These are phyloP conservation scores for Iberis pinnata DNA, from an alignment of 345 rosid genomes.

Conservation along the genomic window DNA sequence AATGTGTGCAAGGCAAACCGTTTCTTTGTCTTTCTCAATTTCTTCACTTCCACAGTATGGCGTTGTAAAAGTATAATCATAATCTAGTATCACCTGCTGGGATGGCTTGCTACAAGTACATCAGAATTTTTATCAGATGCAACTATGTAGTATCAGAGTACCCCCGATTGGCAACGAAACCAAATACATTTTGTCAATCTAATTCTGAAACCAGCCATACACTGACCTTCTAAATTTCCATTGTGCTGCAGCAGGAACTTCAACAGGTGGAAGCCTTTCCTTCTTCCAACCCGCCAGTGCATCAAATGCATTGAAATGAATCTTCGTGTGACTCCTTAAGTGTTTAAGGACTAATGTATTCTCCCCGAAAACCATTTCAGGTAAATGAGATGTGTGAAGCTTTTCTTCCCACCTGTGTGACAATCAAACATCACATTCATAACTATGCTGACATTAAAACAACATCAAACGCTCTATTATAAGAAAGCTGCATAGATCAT, in stretches of 20 bases:
- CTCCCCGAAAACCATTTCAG: constrained; percentile 92
- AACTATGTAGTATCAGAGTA: constrained; percentile 3
- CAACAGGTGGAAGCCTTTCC: constrained; percentile 82
- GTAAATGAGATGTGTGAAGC: constrained; percentile 73
- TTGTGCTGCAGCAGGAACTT: constrained; percentile 87
- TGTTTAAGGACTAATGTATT: constrained; percentile 62
- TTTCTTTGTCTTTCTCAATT: constrained; percentile 35
- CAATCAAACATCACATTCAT: constrained; percentile 15
- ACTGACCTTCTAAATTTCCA: constrained; percentile 89
- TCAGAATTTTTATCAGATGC: constrained; percentile 11
- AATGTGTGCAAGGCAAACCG: constrained; percentile 34
- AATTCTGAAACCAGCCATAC: neutral
- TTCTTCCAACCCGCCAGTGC: constrained; percentile 79
- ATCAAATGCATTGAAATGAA: constrained; percentile 83
- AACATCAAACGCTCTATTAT: no score
- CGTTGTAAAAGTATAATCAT: constrained; percentile 94
- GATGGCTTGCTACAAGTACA: constrained; percentile 75
- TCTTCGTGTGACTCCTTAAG: constrained; percentile 42
- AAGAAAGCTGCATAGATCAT: no score
- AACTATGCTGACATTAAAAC: neutral
- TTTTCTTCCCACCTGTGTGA: constrained; percentile 70
- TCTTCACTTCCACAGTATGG: constrained; percentile 81
- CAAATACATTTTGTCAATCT: neutral
- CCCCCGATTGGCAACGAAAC: neutral
- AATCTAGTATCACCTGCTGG: constrained; percentile 87